Base-by-base conservation (phyloP, 345 rosid genomes). In the Angophora floribunda region DNA sequence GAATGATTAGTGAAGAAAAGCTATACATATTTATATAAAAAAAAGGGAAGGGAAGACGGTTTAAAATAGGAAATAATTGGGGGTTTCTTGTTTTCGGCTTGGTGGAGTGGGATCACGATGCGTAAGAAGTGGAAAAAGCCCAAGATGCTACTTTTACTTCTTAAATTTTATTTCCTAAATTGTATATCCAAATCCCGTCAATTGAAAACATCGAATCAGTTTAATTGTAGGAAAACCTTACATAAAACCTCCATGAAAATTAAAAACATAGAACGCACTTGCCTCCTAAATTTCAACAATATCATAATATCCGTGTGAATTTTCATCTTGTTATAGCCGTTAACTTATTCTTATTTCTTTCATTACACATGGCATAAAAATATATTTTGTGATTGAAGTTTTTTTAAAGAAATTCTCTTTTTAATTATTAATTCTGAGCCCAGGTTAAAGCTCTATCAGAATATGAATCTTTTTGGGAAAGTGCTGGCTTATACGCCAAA, bases 361-460 rank as follows among this genome's bases (percentile, higher is more conserved):
- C 22, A 45, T 30, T 8, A 24, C 80, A 4, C 24, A 9, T 13
- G 36, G 75, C 16, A 63, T 28, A 13, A n/a, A 26, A 28, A 6
- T 63, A 6, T n/a, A 51, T n/a, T 63, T 63, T n/a, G 7, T 63
- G 4, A n/a, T 13, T 17, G 6, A 26, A 6, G 4, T 28, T 63
- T 13, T n/a, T 63, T 59, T 4, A 2, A 59, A 26, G 30, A 26
- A 26, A 2, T 5, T 24, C 13, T 55, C 24, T 10, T 59, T 63
- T 63, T n/a, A 3, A 63, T n/a, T 13, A 14, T n/a, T 63, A 63
- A 36, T 36, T 36, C 41, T 36, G 0, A 55, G 28, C 24, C 28
- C 24, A 55, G 2, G 61, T 11, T 55, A 0, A 1, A 55, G 0
- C 1, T 8, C 6, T 0, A 55, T 55, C 1, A 8, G 28, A 0